Conservation (phyloP, 1,139 yeast genomes). For the Taiozyma onychis region DNA sequence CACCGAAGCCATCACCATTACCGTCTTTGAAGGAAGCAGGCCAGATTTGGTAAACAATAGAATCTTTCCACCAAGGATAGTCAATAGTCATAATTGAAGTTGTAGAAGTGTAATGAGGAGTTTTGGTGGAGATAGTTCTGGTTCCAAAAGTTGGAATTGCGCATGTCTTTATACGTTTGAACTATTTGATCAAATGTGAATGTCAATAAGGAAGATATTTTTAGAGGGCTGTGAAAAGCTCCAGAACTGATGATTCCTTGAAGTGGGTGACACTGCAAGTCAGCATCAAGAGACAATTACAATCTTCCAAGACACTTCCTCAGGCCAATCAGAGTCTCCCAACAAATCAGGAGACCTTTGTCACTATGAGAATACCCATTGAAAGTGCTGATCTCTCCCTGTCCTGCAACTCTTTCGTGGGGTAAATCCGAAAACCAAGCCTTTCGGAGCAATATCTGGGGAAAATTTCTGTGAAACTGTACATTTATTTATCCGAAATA, state of each 20-base stretch:
- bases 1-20: constrained; percentile 55
- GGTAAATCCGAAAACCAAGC: background rate
- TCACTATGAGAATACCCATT: background rate
- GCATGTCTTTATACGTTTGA: background rate
- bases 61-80: constrained; percentile 50
- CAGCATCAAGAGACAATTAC: background rate
- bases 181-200: background rate
- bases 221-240: background rate
- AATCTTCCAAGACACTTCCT: background rate
- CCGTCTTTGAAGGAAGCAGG: constrained; percentile 55
- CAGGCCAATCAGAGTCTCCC: background rate
- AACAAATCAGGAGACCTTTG: background rate
- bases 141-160: background rate
- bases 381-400: background rate
- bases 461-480: background rate
- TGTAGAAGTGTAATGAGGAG: too few relatives aligned
- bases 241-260: background rate
- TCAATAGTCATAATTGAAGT: constrained; percentile 8
- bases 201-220: background rate
- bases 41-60: constrained; percentile 51
- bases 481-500: background rate
- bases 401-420: background rate
- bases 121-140: background rate
- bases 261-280: background rate
- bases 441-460: background rate